Percentiles rank a stretch among this genome's conserved stretches.
Conservation (phyloP, 2,329 filamentous ascomycete genomes). For the Trichophyton schoenleinii region DNA sequence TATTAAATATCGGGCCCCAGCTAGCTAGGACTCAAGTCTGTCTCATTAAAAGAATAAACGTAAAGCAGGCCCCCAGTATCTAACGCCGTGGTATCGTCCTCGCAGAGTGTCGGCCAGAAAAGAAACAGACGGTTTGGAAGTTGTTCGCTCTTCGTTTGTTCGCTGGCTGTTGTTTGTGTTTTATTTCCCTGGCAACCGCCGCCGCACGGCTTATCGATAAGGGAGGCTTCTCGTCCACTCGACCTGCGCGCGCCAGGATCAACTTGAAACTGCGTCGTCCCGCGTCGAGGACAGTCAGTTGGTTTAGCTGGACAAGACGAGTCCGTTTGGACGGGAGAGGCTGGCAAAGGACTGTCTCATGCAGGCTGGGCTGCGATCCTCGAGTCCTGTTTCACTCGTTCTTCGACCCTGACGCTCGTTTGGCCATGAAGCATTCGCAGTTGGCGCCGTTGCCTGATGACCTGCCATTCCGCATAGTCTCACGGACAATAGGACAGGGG, state of each 20-base stretch:
- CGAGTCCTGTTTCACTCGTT: not conserved
- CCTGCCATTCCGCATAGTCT: constrained; percentile 86
- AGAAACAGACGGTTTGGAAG: not conserved
- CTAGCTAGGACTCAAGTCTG: not conserved
- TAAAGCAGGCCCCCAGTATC: not conserved
- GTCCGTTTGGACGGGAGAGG: not conserved
- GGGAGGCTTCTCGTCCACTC: not conserved
- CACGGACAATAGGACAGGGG: constrained; percentile 89
- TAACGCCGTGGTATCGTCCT: not conserved
- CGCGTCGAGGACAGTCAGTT: not conserved
- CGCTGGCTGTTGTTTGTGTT: not conserved
- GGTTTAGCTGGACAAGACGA: not conserved
- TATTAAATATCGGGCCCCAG: not conserved
- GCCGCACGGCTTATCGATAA: not conserved
- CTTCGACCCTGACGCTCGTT: not conserved
- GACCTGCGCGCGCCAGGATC: not conserved
- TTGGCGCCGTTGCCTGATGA: constrained; percentile 70
- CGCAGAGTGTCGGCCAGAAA: not conserved
- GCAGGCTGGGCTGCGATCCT: not conserved
- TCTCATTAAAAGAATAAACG: not conserved
- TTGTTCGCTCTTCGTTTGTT: too few species aligned
- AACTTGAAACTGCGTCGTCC: not conserved
- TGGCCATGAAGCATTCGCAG: constrained; percentile 60
- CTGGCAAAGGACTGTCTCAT: not conserved
- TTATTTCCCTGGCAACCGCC: constrained; percentile 1